Percentiles rank a stretch among this genome's conserved stretches.
Conservation (phyloP, 371 early-diverging fungal genomes). For the Mortierella sp. region DNA sequence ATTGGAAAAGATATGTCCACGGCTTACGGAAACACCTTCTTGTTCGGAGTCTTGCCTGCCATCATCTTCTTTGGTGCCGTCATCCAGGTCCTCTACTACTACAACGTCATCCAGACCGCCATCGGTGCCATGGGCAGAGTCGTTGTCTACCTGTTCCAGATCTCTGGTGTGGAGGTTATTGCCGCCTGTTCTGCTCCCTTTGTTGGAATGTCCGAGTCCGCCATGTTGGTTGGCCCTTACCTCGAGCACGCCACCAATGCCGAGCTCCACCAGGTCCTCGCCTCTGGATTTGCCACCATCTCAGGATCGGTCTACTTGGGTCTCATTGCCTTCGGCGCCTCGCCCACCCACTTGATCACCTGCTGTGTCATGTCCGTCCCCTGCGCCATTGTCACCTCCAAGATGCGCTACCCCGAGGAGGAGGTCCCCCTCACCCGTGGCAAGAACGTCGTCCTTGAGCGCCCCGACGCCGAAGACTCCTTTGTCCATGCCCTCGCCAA, state of each 20-base stretch:
- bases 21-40: constrained; percentile 64
- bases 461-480: constrained; percentile 77
- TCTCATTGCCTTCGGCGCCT: constrained; percentile 78
- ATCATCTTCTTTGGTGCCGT: constrained; percentile 92
- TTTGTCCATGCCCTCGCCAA: constrained; percentile 88
- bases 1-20: constrained; percentile 70
- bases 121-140: constrained; percentile 75
- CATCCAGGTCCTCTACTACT: constrained; percentile 88
- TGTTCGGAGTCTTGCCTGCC: constrained; percentile 83
- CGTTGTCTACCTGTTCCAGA: constrained; percentile 78
- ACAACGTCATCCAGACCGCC: constrained; percentile 88
- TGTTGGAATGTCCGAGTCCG: constrained; percentile 89
- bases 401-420: constrained; percentile 89
- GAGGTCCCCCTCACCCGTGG: constrained; percentile 84
- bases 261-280: constrained; percentile 92
- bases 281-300: constrained; percentile 92
- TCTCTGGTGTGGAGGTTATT: constrained; percentile 90
- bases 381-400: constrained; percentile 87
- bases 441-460: constrained; percentile 67
- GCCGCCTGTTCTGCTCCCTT: constrained; percentile 92
- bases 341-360: constrained; percentile 78
- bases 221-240: constrained; percentile 88
- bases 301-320: constrained; percentile 87
- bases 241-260: constrained; percentile 88
- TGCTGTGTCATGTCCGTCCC: constrained; percentile 96